phyloP scores from a whole-genome alignment of 2,329 filamentous ascomycete species.

The Fusarium chlamydosporum region DNA sequence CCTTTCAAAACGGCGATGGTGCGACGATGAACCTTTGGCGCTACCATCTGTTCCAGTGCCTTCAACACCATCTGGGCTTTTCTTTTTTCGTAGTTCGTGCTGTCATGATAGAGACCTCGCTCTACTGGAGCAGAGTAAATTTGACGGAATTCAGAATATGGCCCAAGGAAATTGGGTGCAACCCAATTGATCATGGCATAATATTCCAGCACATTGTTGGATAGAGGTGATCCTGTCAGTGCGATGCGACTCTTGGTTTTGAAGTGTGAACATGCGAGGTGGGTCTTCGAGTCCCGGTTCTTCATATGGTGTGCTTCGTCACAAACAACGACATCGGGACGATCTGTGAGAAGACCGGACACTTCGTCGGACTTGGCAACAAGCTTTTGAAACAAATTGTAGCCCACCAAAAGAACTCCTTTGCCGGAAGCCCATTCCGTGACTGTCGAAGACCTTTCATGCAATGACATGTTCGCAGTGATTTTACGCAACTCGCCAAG shows the following conservation, averaged over 20 bases:
- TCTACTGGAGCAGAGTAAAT: conserved; percentile 82
- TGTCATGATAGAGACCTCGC: conserved; percentile 77
- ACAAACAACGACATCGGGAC: conserved; percentile 80
- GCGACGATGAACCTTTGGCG: conserved; percentile 82
- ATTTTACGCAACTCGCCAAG: conserved; percentile 72
- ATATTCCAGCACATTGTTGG: conserved; percentile 88
- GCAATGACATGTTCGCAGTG: conserved; percentile 56
- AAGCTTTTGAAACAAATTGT: conserved; percentile 72
- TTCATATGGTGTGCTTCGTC: conserved; percentile 90
- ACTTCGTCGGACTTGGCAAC: conserved; percentile 53
- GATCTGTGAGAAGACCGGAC: conserved; percentile 66
- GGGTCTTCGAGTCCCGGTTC: conserved; percentile 69
- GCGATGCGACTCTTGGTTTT: conserved; percentile 80
- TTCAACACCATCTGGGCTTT: conserved; percentile 75
- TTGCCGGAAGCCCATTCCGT: conserved; percentile 73
- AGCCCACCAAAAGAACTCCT: conserved; percentile 84
- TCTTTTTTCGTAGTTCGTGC: conserved; percentile 67
- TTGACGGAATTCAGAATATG: conserved; percentile 74
- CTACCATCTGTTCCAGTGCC: conserved; percentile 78
- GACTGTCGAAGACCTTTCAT: conserved; percentile 63
- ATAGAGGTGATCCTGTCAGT: conserved; percentile 86
- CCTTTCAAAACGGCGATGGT: conserved; percentile 75
- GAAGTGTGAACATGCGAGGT: conserved; percentile 70
- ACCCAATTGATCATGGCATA: conserved; percentile 92
- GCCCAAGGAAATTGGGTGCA: conserved; percentile 81